Evolutionary conservation across 2,329 filamentous ascomycete species (phyloP).

Genomic region (Aureobasidium sp.): DNA sequence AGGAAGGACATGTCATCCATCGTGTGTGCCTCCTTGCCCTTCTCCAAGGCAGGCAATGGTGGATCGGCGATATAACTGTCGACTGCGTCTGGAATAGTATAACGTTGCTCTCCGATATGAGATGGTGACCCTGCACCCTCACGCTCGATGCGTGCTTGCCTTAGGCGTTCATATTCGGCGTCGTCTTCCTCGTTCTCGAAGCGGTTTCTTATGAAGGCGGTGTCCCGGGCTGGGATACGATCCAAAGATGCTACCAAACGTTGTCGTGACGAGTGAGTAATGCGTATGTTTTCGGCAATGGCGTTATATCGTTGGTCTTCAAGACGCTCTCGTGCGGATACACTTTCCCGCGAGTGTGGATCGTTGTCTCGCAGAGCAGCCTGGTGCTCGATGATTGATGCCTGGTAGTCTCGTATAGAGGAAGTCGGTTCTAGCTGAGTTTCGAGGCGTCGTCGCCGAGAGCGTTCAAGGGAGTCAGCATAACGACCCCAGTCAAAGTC

Average conservation of each 20-base stretch:
- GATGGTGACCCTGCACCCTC: background rate
- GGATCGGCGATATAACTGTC: background rate
- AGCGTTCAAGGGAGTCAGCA: background rate
- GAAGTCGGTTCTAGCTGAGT: background rate
- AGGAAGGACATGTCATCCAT: conserved; percentile 4
- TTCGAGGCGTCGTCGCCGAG: background rate
- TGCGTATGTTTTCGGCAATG: background rate
- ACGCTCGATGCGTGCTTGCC: background rate
- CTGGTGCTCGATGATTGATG: background rate
- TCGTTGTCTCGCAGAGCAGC: background rate
- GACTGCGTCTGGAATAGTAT: background rate
- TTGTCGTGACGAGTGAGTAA: background rate
- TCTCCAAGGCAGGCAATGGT: background rate
- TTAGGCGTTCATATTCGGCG: background rate
- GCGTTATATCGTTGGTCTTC: background rate
- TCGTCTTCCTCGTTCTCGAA: background rate
- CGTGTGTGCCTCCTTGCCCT: background rate
- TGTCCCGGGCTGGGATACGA: background rate
- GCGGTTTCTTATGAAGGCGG: background rate
- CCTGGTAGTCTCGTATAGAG: background rate
- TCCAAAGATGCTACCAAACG: background rate
- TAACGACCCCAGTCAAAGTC: background rate
- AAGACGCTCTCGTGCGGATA: background rate
- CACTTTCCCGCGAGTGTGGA: background rate
- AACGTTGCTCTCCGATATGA: background rate